A percentile compares a stretch with the other conserved stretches of the same genome.
Conservation (phyloP, 108 stramenopile species). For the Nitzschia sp. region DNA sequence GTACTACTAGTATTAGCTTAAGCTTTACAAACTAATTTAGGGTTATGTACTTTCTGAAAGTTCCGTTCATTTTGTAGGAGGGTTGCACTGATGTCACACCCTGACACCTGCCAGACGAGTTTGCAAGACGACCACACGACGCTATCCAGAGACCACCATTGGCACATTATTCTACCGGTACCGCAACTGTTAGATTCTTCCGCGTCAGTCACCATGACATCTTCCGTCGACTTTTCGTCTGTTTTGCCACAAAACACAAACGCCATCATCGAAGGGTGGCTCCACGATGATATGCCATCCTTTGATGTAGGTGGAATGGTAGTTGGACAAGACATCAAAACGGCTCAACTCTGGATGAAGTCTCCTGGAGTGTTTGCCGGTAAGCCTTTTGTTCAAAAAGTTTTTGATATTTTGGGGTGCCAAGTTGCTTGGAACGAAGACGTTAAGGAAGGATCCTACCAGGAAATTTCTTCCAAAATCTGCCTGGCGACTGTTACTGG, state of each 20-base stretch:
- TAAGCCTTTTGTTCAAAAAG: slow-evolving; percentile 88
- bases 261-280: slow-evolving; percentile 57
- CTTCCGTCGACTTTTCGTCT: slow-evolving; percentile 21
- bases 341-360: slow-evolving; percentile 85
- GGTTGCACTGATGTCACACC: no score
- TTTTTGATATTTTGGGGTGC: slow-evolving; percentile 83
- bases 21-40: no score
- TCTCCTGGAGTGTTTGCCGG: slow-evolving; percentile 91
- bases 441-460: slow-evolving; percentile 67
- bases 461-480: slow-evolving; percentile 54
- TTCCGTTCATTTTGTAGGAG: no score
- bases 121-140: no score
- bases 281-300: slow-evolving; percentile 92
- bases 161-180: no score
- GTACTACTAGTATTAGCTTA: no score
- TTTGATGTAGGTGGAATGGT: slow-evolving; percentile 98
- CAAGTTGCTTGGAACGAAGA: slow-evolving; percentile 69
- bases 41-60: no score
- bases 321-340: slow-evolving; percentile 66
- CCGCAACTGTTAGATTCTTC: no score
- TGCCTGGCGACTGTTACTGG: slow-evolving; percentile 89
- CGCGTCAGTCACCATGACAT: neutral
- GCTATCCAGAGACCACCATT: no score
- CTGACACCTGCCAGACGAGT: no score
- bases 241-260: slow-evolving; percentile 32